Percentiles rank a stretch among this genome's conserved stretches.
phyloP scores from a whole-genome alignment of 2,329 filamentous ascomycete species.

The Thermoascus crustaceus region DNA sequence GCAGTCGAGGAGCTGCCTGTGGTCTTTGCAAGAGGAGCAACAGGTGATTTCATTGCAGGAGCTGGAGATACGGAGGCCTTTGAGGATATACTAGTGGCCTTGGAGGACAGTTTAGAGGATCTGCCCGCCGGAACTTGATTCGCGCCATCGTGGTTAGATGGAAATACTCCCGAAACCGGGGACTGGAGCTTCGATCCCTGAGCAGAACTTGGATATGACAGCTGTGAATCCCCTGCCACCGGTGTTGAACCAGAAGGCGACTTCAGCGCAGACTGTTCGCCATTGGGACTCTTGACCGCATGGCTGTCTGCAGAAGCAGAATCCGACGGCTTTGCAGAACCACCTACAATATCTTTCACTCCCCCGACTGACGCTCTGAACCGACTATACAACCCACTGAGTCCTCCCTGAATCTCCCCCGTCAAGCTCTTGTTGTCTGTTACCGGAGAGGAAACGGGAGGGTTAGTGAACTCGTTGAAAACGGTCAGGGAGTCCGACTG shows the following conservation, averaged over 20 bases:
- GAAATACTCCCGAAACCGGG: conserved; percentile 24
- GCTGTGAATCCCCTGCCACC: conserved; percentile 15
- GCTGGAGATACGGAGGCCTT: conserved; percentile 33
- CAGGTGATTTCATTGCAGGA: conserved; percentile 30
- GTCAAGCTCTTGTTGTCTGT: conserved; percentile 62
- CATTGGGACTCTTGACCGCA: conserved; percentile 18
- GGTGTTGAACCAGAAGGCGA: conserved; percentile 16
- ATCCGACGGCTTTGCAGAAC: conserved; percentile 24
- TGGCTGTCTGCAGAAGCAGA: conserved; percentile 17
- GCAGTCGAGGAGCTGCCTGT: conserved; percentile 25
- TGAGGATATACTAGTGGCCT: conserved; percentile 34
- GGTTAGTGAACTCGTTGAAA: conserved; percentile 77
- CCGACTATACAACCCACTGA: conserved; percentile 82
- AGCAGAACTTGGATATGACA: conserved; percentile 23
- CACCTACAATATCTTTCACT: conserved; percentile 46
- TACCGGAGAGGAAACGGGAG: conserved; percentile 53
- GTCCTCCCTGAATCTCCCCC: conserved; percentile 71
- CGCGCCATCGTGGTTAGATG: conserved; percentile 20
- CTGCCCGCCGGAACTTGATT: conserved; percentile 18
- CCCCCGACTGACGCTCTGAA: conserved; percentile 74
- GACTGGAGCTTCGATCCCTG: conserved; percentile 32
- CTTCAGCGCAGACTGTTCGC: conserved; percentile 20
- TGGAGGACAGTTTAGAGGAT: conserved; percentile 33
- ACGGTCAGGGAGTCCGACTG: conserved; percentile 78
- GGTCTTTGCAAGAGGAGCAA: conserved; percentile 28